Conservation (phyloP, 331 rosid species). For the Telfairia occidentalis region DNA sequence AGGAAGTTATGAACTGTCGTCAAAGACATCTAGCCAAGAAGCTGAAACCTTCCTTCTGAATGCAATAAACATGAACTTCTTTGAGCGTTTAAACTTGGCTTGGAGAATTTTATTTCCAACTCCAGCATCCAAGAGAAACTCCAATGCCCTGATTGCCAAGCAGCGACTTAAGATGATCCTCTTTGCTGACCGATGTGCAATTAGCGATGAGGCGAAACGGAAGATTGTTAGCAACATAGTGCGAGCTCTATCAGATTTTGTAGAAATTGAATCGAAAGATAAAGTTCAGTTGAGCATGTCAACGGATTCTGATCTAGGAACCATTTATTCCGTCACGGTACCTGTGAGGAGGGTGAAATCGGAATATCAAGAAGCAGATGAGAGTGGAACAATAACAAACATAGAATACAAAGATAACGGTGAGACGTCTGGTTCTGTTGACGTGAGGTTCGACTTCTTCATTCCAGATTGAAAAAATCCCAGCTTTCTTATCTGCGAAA, state of each 20-base stretch:
- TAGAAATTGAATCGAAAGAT: slow-evolving; percentile 88
- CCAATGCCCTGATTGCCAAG: slow-evolving; percentile 84
- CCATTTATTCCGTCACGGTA: slow-evolving; percentile 84
- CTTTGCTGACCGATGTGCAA: slow-evolving; percentile 86
- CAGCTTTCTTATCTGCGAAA: not conserved
- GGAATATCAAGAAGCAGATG: slow-evolving; percentile 63
- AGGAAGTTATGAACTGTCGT: slow-evolving; percentile 7
- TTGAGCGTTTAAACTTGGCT: slow-evolving; percentile 80
- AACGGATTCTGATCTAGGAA: slow-evolving; percentile 78
- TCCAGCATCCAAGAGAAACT: slow-evolving; percentile 43
- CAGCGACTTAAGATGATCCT: slow-evolving; percentile 94
- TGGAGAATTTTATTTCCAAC: slow-evolving; percentile 89
- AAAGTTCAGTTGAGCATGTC: slow-evolving; percentile 88
- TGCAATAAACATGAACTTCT: slow-evolving; percentile 80
- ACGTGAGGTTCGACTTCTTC: slow-evolving; percentile 45
- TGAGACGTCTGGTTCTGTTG: slow-evolving; percentile 63
- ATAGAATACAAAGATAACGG: slow-evolving; percentile 79
- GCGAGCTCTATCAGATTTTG: slow-evolving; percentile 72
- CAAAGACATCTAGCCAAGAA: slow-evolving; percentile 25
- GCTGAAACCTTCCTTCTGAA: slow-evolving; percentile 67
- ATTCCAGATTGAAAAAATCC: slow-evolving; percentile 22
- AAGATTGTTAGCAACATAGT: slow-evolving; percentile 75
- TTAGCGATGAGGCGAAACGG: slow-evolving; percentile 83
- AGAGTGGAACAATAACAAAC: slow-evolving; percentile 34
- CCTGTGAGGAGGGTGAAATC: slow-evolving; percentile 90